Evolutionary conservation across 2,329 filamentous ascomycete genomes (phyloP).

Genomic region (Stachybotrys chlorohalonatus): DNA sequence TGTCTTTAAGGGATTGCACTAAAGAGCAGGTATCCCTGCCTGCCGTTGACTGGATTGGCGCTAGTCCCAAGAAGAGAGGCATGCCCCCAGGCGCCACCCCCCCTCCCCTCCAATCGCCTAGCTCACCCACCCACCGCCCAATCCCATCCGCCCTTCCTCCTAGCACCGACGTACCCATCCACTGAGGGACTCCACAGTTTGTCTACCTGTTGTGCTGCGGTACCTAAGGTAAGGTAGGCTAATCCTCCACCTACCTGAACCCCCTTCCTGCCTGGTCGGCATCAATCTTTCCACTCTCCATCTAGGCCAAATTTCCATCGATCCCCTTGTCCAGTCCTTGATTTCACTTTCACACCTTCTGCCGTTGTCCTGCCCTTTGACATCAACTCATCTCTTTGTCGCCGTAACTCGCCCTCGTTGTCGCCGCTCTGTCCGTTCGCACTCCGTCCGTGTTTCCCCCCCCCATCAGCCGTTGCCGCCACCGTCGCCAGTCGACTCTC

Average conservation of each 20-base stretch:
- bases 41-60: not conserved
- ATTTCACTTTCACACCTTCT: not conserved
- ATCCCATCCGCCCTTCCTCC: conserved; percentile 2
- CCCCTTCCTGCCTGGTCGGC: conserved; percentile 1
- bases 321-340: not conserved
- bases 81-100: not conserved
- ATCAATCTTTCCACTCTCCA: conserved; percentile 1
- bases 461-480: not conserved
- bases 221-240: no score
- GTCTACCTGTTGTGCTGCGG: no score
- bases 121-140: conserved; percentile 1
- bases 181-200: conserved; percentile 4
- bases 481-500: not conserved
- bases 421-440: no score
- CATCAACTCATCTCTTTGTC: not conserved
- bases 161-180: conserved; percentile 3
- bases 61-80: not conserved
- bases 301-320: not conserved
- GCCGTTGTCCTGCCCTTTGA: not conserved
- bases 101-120: conserved; percentile 6
- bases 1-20: not conserved
- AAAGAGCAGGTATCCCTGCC: not conserved
- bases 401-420: not conserved
- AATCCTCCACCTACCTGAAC: conserved; percentile 4
- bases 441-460: not conserved